Evolutionary conservation across 129 eudicot genomes (phyloP).

Genomic region (Solidago caesia): DNA sequence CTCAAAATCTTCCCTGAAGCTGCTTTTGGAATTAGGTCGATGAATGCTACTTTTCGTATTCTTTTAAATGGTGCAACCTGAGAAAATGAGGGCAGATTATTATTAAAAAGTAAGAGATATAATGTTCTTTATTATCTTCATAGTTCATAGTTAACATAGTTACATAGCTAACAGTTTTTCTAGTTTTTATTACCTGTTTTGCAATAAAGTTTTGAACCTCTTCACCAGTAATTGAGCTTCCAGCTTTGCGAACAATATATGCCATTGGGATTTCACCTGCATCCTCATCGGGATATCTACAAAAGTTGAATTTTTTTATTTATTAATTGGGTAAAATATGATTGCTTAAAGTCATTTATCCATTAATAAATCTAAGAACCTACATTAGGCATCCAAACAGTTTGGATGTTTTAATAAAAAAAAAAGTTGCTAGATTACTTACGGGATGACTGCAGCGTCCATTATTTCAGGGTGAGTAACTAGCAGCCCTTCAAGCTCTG

Average conservation of each 20-base stretch:
- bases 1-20: constrained; percentile 86
- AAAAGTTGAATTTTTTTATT: not conserved
- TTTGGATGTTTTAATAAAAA: not conserved
- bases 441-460: constrained; percentile 97
- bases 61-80: constrained; percentile 84
- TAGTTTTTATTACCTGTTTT: constrained; percentile 57
- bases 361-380: not conserved
- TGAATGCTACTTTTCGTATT: constrained; percentile 68
- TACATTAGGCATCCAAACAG: not conserved
- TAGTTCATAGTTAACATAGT: no score
- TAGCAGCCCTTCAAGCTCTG: constrained; percentile 92
- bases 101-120: not conserved
- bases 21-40: constrained; percentile 66
- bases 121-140: not conserved
- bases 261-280: constrained; percentile 91
- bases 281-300: constrained; percentile 71
- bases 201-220: constrained; percentile 69
- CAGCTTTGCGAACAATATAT: constrained; percentile 62
- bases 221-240: constrained; percentile 61
- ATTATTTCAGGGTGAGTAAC: constrained; percentile 75
- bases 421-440: constrained; percentile 19
- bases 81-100: not conserved
- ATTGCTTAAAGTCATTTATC: not conserved
- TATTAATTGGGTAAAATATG: not conserved
- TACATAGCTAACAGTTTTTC: not conserved